Evolutionary conservation across 768 basidiomycete species (phyloP).

Genomic region (Mycena kentingensis): DNA sequence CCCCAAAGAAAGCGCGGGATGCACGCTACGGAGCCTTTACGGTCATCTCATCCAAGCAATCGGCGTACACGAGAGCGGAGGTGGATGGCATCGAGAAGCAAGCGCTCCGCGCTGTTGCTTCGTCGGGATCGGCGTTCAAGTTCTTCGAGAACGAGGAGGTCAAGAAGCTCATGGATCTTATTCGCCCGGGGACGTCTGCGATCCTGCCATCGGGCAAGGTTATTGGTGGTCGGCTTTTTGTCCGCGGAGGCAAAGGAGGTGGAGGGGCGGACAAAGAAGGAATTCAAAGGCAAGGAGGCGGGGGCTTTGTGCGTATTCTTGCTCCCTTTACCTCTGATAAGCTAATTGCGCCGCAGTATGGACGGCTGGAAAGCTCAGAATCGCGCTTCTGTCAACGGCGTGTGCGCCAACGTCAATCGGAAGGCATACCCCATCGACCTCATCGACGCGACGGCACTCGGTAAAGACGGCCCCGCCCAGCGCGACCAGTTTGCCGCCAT

Average conservation of each 20-base stretch:
- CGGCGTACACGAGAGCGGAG: background rate
- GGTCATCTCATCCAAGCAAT: background rate
- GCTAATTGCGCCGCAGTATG: background rate
- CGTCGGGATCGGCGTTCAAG: background rate
- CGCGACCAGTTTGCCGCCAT: background rate
- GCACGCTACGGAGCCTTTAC: background rate
- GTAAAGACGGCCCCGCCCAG: slow-evolving; percentile 3
- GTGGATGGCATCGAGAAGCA: background rate
- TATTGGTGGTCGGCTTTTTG: background rate
- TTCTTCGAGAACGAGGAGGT: slow-evolving; percentile 5
- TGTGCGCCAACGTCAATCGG: slow-evolving; percentile 3
- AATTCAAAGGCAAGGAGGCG: background rate
- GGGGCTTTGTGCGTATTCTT: slow-evolving; percentile 1
- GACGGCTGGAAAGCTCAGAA: slow-evolving; percentile 7
- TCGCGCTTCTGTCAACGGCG: background rate
- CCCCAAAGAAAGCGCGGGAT: background rate
- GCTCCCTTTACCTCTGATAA: background rate
- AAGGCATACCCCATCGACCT: slow-evolving; percentile 8
- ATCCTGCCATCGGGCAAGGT: slow-evolving; percentile 1
- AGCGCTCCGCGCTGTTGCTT: background rate
- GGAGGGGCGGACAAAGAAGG: too few species aligned
- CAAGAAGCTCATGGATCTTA: background rate
- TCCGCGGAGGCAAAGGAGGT: too few species aligned
- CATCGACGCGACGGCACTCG: slow-evolving; percentile 5
- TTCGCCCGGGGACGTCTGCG: background rate